Evolutionary conservation across 2,329 filamentous ascomycete genomes (phyloP).

Genomic region (Alternaria dauci): DNA sequence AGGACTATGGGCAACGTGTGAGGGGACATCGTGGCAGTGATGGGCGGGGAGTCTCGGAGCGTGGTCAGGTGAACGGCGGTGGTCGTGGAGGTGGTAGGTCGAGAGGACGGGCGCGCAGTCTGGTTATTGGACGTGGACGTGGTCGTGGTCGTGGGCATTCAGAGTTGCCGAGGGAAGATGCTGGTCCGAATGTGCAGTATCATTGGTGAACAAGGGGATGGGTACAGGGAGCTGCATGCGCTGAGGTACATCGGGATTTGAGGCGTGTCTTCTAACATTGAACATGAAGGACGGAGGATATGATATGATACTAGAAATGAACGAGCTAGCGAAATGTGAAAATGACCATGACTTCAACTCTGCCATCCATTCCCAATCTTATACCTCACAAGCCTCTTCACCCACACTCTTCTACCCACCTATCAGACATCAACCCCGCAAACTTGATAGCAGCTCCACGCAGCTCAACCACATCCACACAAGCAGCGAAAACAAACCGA

Average conservation of each 20-base stretch:
- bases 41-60: background rate
- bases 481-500: background rate
- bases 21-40: background rate
- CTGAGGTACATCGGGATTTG: too few species aligned
- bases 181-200: slow-evolving; percentile 7
- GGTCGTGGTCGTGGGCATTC: slow-evolving; percentile 13
- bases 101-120: background rate
- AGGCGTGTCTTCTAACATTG: too few species aligned
- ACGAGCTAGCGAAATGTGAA: too few species aligned
- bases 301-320: too few species aligned
- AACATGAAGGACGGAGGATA: too few species aligned
- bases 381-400: too few species aligned
- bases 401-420: background rate
- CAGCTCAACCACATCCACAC: background rate
- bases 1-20: background rate
- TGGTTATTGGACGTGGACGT: slow-evolving; percentile 1
- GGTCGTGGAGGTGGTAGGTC: background rate
- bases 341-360: background rate
- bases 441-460: background rate
- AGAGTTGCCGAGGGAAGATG: background rate
- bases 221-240: too few species aligned
- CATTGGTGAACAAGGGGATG: background rate
- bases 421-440: background rate
- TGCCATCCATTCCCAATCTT: background rate
- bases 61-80: background rate